These are phyloP conservation scores for Aspergillus novofumigatus DNA, from an alignment of 2,329 filamentous ascomycete genomes.

Conservation along the genomic window DNA sequence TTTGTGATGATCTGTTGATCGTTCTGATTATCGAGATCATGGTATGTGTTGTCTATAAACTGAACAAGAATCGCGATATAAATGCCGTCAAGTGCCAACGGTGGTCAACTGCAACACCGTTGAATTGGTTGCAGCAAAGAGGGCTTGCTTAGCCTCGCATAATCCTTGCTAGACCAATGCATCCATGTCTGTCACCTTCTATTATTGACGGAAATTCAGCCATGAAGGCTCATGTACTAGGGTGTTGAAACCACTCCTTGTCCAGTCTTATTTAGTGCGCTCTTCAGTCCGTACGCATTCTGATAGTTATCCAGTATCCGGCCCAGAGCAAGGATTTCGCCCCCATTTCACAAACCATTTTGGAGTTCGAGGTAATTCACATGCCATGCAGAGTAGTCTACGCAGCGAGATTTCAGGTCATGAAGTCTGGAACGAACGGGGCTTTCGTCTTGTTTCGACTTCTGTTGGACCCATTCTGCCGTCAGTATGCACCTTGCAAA, in stretches of 20 bases:
- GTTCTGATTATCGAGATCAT: neutral
- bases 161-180: neutral
- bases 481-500: neutral
- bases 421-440: neutral
- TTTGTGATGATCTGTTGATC: neutral
- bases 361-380: neutral
- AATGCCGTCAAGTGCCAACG: neutral
- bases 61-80: neutral
- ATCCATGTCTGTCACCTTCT: neutral
- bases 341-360: neutral
- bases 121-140: neutral
- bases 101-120: neutral
- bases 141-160: neutral
- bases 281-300: neutral
- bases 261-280: neutral
- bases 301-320: neutral
- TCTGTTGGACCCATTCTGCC: neutral
- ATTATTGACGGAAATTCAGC: neutral
- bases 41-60: neutral
- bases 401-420: neutral
- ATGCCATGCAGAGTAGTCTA: neutral
- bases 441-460: neutral
- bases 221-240: neutral
- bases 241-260: neutral
- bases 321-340: neutral